phyloP scores from a whole-genome alignment of 1,284 basidiomycete genomes.

The Boletus albobrunnescens region DNA sequence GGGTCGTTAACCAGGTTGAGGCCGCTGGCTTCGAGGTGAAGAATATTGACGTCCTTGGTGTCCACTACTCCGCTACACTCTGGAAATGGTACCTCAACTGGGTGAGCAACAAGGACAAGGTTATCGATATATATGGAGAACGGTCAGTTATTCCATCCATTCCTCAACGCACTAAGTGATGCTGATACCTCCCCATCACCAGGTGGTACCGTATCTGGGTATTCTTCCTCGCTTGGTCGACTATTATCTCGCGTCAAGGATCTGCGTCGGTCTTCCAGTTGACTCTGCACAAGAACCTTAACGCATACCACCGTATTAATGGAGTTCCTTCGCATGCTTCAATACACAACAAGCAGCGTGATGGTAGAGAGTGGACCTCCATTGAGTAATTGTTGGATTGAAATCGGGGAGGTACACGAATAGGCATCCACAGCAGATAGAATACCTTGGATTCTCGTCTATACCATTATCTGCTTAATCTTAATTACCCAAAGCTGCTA shows the following conservation, averaged over 20 bases:
- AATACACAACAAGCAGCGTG: slow-evolving; percentile 53
- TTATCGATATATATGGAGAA: slow-evolving; percentile 87
- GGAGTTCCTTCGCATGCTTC: slow-evolving; percentile 74
- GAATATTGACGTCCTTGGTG: slow-evolving; percentile 91
- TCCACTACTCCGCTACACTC: slow-evolving; percentile 96
- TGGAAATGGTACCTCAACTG: slow-evolving; percentile 96
- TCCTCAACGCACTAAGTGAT: neutral
- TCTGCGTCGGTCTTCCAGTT: slow-evolving; percentile 91
- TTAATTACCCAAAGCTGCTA: slow-evolving; percentile 16
- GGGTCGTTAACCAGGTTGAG: slow-evolving; percentile 89
- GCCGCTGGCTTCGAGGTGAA: slow-evolving; percentile 95
- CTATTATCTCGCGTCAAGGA: slow-evolving; percentile 78
- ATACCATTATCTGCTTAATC: slow-evolving; percentile 31
- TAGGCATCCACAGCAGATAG: slow-evolving; percentile 20
- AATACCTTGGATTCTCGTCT: slow-evolving; percentile 6
- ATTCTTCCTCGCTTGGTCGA: slow-evolving; percentile 84
- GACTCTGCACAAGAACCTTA: slow-evolving; percentile 95
- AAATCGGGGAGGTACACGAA: neutral
- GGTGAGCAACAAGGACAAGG: slow-evolving; percentile 85
- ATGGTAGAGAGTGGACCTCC: slow-evolving; percentile 27
- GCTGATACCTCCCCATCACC: neutral
- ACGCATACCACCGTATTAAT: slow-evolving; percentile 86
- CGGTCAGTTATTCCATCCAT: slow-evolving; percentile 30
- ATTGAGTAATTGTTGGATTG: slow-evolving; percentile 21
- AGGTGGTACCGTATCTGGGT: slow-evolving; percentile 86